These are phyloP conservation scores for Oldenlandia corymbosa DNA, from an alignment of 257 asterid species.

Conservation along the genomic window DNA sequence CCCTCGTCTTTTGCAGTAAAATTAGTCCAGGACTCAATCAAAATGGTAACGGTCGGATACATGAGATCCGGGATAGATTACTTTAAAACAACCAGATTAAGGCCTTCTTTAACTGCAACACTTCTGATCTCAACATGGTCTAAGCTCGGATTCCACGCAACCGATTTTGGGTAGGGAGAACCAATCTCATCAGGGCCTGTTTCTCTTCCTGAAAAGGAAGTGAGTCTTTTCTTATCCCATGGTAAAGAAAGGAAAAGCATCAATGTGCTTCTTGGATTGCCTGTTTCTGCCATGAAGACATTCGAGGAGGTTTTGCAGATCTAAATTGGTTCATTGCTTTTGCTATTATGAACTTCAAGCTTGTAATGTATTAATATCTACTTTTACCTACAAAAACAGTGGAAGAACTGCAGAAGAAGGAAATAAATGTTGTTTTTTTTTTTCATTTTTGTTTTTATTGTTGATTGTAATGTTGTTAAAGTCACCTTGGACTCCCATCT, in stretches of 20 bases:
- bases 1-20: constrained; percentile 50
- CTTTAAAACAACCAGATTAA: constrained; percentile 62
- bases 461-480: too few species aligned
- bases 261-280: constrained; percentile 90
- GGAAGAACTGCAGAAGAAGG: too few species aligned
- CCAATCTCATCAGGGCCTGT: constrained; percentile 72
- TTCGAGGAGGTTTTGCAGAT: constrained; percentile 57
- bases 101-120: constrained; percentile 79
- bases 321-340: constrained; percentile 5
- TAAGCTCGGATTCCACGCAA: constrained; percentile 61
- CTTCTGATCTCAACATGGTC: constrained; percentile 86
- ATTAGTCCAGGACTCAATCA: constrained; percentile 64
- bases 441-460: too few species aligned
- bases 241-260: constrained; percentile 67
- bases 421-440: too few species aligned
- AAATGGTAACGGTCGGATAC: constrained; percentile 55
- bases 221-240: constrained; percentile 68
- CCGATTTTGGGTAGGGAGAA: constrained; percentile 92
- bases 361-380: too few species aligned
- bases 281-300: constrained; percentile 69
- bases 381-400: too few species aligned
- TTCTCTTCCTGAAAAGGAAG: constrained; percentile 79
- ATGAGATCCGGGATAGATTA: constrained; percentile 77
- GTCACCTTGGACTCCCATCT: too few species aligned
- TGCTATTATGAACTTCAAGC: not conserved